Percentiles rank a stretch among this genome's conserved stretches.
Evolutionary conservation across 768 basidiomycete genomes (phyloP).

Genomic region (Suillus subalutaceus): DNA sequence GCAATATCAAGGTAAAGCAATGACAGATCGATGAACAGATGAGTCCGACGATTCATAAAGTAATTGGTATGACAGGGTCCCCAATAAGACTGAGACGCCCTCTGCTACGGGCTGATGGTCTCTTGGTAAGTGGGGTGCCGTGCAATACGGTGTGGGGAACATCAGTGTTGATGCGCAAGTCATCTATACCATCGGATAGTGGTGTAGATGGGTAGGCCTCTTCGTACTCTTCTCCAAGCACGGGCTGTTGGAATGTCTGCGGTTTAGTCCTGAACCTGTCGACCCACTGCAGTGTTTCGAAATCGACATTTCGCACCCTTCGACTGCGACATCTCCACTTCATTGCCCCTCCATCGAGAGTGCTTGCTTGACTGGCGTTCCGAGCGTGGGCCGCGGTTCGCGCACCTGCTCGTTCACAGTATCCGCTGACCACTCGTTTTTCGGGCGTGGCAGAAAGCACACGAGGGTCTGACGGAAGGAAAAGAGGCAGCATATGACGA

Average conservation of each 20-base stretch:
- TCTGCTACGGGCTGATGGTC: slow-evolving; percentile 61
- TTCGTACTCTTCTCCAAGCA: slow-evolving; percentile 35
- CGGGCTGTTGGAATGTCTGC: slow-evolving; percentile 52
- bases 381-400: slow-evolving; percentile 29
- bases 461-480: slow-evolving; percentile 80
- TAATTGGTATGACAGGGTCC: slow-evolving; percentile 28
- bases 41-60: slow-evolving; percentile 8
- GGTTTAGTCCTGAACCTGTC: slow-evolving; percentile 62
- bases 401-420: slow-evolving; percentile 18
- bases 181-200: slow-evolving; percentile 34
- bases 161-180: slow-evolving; percentile 42
- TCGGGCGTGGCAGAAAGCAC: slow-evolving; percentile 72
- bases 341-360: slow-evolving; percentile 42
- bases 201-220: slow-evolving; percentile 38
- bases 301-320: slow-evolving; percentile 62
- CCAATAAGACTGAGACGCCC: slow-evolving; percentile 50
- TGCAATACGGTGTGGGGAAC: slow-evolving; percentile 25
- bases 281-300: slow-evolving; percentile 67
- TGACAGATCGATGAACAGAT: slow-evolving; percentile 2
- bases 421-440: slow-evolving; percentile 34
- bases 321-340: slow-evolving; percentile 62
- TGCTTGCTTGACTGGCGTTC: slow-evolving; percentile 43
- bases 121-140: slow-evolving; percentile 65
- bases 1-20: slow-evolving; percentile 9
- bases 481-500: slow-evolving; percentile 87